These are phyloP conservation scores for Trichoderma gracile DNA, from an alignment of 2,329 filamentous ascomycete genomes.

Conservation along the genomic window DNA sequence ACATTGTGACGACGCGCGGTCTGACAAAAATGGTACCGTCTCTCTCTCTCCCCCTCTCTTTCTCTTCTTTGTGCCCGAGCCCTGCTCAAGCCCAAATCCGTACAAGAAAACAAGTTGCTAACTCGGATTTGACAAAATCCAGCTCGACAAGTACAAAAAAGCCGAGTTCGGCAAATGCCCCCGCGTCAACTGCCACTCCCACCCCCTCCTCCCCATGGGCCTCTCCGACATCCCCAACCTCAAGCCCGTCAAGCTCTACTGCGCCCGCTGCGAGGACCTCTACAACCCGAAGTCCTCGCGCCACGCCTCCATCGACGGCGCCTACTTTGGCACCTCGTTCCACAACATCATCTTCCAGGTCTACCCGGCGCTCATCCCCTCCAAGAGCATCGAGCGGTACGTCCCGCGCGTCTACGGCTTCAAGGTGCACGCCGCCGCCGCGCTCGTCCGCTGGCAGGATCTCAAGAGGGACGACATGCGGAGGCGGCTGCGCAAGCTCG, in stretches of 20 bases:
- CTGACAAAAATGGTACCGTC: slow-evolving; percentile 85
- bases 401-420: slow-evolving; percentile 92
- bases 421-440: slow-evolving; percentile 86
- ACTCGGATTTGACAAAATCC: slow-evolving; percentile 1
- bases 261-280: slow-evolving; percentile 93
- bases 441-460: slow-evolving; percentile 89
- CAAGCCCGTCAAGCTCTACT: slow-evolving; percentile 96
- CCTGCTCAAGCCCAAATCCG: no score
- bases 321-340: slow-evolving; percentile 97
- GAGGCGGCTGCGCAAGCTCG: slow-evolving; percentile 66
- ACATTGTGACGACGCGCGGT: slow-evolving; percentile 93
- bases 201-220: slow-evolving; percentile 92
- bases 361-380: slow-evolving; percentile 84
- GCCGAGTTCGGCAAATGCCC: slow-evolving; percentile 98
- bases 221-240: slow-evolving; percentile 84
- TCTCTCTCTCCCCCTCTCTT: not conserved
- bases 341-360: slow-evolving; percentile 99
- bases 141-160: slow-evolving; percentile 99
- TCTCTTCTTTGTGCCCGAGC: not conserved
- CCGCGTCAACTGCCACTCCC: slow-evolving; percentile 89
- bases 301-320: slow-evolving; percentile 92
- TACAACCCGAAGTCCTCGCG: slow-evolving; percentile 98
- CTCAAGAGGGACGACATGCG: slow-evolving; percentile 79
- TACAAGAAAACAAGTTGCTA: not conserved
- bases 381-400: slow-evolving; percentile 83